Evolutionary conservation across 768 basidiomycete genomes (phyloP).

Genomic region (Rhodotorula diobovata): DNA sequence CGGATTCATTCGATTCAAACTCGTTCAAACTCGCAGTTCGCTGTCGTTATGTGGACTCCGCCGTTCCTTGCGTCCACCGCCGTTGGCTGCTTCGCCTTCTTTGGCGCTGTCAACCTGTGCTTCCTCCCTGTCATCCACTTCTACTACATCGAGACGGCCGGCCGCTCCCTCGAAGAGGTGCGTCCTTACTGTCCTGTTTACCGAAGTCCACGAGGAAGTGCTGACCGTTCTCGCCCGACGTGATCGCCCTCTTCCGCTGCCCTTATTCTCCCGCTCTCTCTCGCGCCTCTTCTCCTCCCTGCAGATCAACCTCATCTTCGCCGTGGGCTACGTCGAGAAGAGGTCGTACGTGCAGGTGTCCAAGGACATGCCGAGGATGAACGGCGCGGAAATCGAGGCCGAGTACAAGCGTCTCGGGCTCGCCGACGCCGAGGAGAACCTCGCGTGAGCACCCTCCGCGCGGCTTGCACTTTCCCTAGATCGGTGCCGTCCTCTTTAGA

Average conservation of each 20-base stretch:
- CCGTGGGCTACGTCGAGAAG: constrained; percentile 44
- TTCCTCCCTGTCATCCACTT: constrained; percentile 31
- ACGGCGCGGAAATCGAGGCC: background rate
- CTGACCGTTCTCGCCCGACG: too few relatives aligned
- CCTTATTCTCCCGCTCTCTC: too few relatives aligned
- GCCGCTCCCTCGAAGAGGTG: constrained; percentile 44
- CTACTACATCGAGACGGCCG: constrained; percentile 32
- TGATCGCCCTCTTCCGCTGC: too few relatives aligned
- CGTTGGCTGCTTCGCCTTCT: background rate
- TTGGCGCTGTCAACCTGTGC: constrained; percentile 14
- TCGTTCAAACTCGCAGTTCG: background rate
- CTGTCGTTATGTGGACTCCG: constrained; percentile 17
- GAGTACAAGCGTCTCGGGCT: too few relatives aligned
- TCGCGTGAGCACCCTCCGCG: too few relatives aligned
- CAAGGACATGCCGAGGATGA: constrained; percentile 5
- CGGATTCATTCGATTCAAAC: too few relatives aligned
- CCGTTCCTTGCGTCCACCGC: constrained; percentile 11
- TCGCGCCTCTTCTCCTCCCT: background rate
- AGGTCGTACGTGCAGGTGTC: constrained; percentile 24
- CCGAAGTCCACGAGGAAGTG: too few relatives aligned
- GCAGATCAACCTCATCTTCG: constrained; percentile 28
- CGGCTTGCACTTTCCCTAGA: too few relatives aligned
- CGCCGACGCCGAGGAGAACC: too few relatives aligned
- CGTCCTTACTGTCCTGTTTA: constrained; percentile 47
- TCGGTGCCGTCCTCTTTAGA: too few relatives aligned